Evolutionary conservation across 495 filamentous ascomycete genomes (phyloP), one percentile per base, ranked within the genome.

Genomic region (Thermochaetoides thermophila): DNA sequence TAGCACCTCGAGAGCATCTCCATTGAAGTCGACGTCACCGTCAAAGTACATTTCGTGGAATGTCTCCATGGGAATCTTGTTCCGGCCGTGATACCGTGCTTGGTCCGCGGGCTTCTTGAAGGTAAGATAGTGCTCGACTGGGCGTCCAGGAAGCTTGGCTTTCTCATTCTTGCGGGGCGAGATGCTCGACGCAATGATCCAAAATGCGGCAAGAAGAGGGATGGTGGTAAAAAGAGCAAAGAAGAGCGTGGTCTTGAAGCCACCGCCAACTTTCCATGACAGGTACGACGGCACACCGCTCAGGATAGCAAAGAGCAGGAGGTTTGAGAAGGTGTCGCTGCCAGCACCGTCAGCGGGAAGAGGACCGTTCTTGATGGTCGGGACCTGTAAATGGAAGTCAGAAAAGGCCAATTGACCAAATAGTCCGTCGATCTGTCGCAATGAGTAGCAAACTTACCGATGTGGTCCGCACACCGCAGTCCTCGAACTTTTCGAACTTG

Each of bases 21-120:
- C 81, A 48, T 85, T 89, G 64, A 89, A 84, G 43, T 83, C 78
- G 37, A 86, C 83, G 30, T 81, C 69, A 33, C 79, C 78, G 45
- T 81, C 75, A 50, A 89, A 85, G 64, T 86, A 89, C 78, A 76
- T 85, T 55, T 89, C 81, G 40, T 83, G 71, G 63, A 91, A 91
- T 27, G 79, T 84, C 60, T 82, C 70, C 67, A 89, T 74, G 31
- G 83, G 78, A 39, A 91, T 84, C 59, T 79, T 84, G 61, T 68
- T 81, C 47, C 62, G 64, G 54, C 84, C 84, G 47, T 66, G 60
- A 61, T 81, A 92, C 56, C 74, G 82, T 38, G 64, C 54, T 44
- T 68, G 58, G 54, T 92, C 79, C 32, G 65, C 68, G 38, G 74
- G 66, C 39, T 74, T 79, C 62, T 83, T 78, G 68, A 92, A 92